A percentile compares a stretch with the other conserved stretches of the same genome.
Conservation (phyloP, 169 alveolate species). For the Sarcocystis neurona region DNA sequence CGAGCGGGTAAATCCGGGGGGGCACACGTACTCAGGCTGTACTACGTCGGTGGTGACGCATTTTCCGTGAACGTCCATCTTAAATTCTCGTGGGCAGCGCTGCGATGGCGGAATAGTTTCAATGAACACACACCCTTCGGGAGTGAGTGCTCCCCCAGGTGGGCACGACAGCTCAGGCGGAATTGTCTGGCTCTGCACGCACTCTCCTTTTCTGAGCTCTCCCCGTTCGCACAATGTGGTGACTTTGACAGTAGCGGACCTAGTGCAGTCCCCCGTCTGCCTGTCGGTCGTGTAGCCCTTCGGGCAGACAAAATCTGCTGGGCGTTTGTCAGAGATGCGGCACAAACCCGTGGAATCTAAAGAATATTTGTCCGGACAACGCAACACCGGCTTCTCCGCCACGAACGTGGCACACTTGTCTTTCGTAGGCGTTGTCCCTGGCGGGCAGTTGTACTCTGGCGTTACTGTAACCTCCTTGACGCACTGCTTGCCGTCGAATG, state of each 20-base stretch:
- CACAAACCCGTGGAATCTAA: not conserved
- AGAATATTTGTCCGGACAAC: constrained; percentile 1
- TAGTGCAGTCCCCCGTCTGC: not conserved
- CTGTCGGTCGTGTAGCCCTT: constrained; percentile 28
- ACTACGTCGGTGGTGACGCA: not conserved
- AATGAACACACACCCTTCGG: constrained; percentile 12
- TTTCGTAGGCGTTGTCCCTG: constrained; percentile 2
- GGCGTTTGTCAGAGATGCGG: not conserved
- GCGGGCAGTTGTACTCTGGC: constrained; percentile 2
- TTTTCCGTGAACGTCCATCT: constrained; percentile 18
- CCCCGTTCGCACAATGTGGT: constrained; percentile 12
- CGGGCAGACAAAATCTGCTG: constrained; percentile 15
- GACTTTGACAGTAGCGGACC: not conserved
- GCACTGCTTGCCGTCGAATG: not conserved
- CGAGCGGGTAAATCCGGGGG: constrained; percentile 14
- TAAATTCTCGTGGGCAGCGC: not conserved
- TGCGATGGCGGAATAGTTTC: not conserved
- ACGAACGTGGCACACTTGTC: constrained; percentile 7
- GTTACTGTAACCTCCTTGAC: constrained; percentile 6
- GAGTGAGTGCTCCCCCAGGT: constrained; percentile 7
- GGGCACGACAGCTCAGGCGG: constrained; percentile 14
- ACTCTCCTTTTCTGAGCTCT: constrained; percentile 7
- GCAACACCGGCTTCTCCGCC: not conserved
- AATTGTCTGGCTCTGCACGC: not conserved
- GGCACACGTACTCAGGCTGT: constrained; percentile 30